phyloP scores from a whole-genome alignment of 345 rosid species.

The Luvunga scandens region DNA sequence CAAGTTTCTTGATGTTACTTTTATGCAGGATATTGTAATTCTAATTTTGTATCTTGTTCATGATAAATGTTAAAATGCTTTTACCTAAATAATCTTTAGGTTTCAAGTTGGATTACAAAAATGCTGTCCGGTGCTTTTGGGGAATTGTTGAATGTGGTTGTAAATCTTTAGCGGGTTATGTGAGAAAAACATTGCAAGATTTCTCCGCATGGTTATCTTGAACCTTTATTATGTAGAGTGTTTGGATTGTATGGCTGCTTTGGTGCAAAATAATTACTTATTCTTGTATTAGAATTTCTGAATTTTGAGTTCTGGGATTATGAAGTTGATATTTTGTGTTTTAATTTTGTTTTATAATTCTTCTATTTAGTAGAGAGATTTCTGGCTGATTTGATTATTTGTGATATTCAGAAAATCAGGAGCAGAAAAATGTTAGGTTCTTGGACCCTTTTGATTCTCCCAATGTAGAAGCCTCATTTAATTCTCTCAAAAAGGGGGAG shows the following conservation, averaged over 20 bases:
- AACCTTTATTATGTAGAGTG: not conserved
- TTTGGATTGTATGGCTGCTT: conserved; percentile 1
- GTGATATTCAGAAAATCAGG: conserved; percentile 38
- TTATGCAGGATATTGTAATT: not conserved
- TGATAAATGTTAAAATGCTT: not conserved
- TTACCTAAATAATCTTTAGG: not conserved
- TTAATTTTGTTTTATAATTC: not conserved
- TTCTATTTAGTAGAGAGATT: not conserved
- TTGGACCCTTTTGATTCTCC: conserved; percentile 28
- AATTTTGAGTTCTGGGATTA: not conserved
- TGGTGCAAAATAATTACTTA: not conserved
- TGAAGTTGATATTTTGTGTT: not conserved
- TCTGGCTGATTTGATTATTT: conserved; percentile 6
- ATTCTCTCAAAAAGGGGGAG: conserved; percentile 29
- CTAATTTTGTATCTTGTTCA: not conserved
- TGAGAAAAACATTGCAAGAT: not conserved
- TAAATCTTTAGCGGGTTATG: not conserved
- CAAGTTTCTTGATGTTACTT: not conserved
- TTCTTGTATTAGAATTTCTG: not conserved
- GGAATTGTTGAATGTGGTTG: not conserved
- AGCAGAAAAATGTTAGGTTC: conserved; percentile 27
- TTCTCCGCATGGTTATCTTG: not conserved
- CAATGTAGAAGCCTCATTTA: conserved; percentile 22
- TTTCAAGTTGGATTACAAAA: not conserved
- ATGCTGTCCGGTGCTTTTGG: not conserved